Conservation (phyloP, 306 rosid genomes). For the Boehmeria nivea region DNA sequence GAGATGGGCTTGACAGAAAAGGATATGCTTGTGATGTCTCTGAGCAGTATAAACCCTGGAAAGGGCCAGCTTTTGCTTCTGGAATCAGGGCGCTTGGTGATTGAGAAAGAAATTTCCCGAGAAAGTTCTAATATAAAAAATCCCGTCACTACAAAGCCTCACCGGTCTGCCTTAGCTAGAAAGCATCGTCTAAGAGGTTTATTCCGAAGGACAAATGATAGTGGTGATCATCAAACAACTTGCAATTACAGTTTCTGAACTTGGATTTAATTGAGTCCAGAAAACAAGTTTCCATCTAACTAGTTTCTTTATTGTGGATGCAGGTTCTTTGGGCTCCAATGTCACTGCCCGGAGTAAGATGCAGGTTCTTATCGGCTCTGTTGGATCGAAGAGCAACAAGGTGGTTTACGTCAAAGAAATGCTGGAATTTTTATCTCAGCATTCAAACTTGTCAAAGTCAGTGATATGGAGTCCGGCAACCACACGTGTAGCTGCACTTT, state of each 20-base stretch:
- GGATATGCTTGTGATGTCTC: slow-evolving; percentile 74
- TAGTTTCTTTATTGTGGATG: slow-evolving; percentile 25
- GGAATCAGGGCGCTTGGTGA: slow-evolving; percentile 50
- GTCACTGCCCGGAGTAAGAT: slow-evolving; percentile 30
- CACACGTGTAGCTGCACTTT: slow-evolving; percentile 73
- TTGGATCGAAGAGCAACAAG: slow-evolving; percentile 94
- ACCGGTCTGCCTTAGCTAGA: slow-evolving; percentile 34
- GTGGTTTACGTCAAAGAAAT: slow-evolving; percentile 67
- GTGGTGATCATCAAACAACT: slow-evolving; percentile 29
- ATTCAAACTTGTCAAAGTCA: slow-evolving; percentile 67
- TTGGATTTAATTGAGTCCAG: slow-evolving; percentile 21
- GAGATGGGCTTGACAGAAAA: slow-evolving; percentile 68
- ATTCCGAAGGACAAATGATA: slow-evolving; percentile 38
- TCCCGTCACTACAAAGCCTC: slow-evolving; percentile 26
- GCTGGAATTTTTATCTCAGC: slow-evolving; percentile 41
- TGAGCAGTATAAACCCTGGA: slow-evolving; percentile 86
- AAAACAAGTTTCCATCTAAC: slow-evolving; percentile 14
- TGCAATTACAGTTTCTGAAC: slow-evolving; percentile 7
- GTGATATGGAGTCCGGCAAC: slow-evolving; percentile 87
- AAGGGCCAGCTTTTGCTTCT: slow-evolving; percentile 85
- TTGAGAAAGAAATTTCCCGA: slow-evolving; percentile 31
- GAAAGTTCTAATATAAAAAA: slow-evolving; percentile 24
- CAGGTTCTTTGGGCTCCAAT: slow-evolving; percentile 29
- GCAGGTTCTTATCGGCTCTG: slow-evolving; percentile 69
- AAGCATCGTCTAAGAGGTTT: slow-evolving; percentile 53